phyloP scores from a whole-genome alignment of 805 yeast species.

The Blastobotrys peoriensis region DNA sequence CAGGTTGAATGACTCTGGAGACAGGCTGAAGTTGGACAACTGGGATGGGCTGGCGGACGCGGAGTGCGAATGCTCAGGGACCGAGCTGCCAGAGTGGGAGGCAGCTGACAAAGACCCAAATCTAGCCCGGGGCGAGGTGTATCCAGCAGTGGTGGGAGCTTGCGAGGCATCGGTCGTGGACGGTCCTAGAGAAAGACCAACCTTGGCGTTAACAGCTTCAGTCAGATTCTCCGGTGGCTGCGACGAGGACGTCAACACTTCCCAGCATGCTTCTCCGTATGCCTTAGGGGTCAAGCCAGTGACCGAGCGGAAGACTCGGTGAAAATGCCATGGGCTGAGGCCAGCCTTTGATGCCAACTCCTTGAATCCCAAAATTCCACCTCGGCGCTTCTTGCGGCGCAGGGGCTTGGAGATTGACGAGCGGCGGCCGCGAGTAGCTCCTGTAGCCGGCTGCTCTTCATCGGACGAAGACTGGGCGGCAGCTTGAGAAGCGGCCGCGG shows the following conservation, averaged over 20 bases:
- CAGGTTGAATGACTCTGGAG: not conserved
- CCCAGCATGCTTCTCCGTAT: constrained; percentile 76
- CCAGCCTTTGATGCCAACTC: constrained; percentile 81
- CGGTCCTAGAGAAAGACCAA: not conserved
- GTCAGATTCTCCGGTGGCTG: constrained; percentile 5
- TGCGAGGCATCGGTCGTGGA: not conserved
- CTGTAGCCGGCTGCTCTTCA: constrained; percentile 6
- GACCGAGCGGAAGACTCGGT: constrained; percentile 78
- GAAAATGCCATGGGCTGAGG: constrained; percentile 89
- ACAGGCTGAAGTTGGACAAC: not conserved
- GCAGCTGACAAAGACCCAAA: not conserved
- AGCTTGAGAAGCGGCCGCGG: constrained; percentile 35
- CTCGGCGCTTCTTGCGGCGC: constrained; percentile 30
- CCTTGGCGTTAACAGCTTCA: constrained; percentile 1
- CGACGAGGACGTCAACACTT: constrained; percentile 23
- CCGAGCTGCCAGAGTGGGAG: not conserved
- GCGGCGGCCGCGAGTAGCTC: not conserved
- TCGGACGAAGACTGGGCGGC: constrained; percentile 22
- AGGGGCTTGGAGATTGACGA: not conserved
- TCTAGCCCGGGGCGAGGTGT: not conserved
- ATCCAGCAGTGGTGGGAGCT: not conserved
- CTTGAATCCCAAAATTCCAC: constrained; percentile 51
- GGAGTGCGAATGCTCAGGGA: not conserved
- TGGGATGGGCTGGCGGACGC: not conserved
- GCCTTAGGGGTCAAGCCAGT: constrained; percentile 85